phyloP scores from a whole-genome alignment of 2,329 filamentous ascomycete genomes.

The Penicillium frequentans region DNA sequence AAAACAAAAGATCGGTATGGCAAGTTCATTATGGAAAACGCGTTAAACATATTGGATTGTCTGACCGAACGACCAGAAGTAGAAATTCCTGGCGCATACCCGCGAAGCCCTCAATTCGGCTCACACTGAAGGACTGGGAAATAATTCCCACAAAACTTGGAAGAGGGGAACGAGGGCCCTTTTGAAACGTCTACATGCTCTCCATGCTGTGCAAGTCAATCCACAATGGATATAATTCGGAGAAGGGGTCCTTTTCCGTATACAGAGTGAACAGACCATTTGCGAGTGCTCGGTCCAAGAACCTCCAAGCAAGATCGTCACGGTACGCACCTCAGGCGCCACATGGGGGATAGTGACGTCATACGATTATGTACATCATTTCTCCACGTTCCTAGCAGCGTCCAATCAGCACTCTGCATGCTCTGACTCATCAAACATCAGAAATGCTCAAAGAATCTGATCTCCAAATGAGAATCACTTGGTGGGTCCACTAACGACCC shows the following conservation, averaged over 20 bases:
- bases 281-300: background rate
- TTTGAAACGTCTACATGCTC: background rate
- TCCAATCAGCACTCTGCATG: slow-evolving; percentile 3
- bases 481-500: background rate
- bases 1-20: too few species aligned
- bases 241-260: background rate
- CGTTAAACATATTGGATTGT: too few species aligned
- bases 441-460: background rate
- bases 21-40: too few species aligned
- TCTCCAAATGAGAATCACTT: background rate
- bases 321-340: slow-evolving; percentile 5
- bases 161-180: background rate
- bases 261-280: background rate
- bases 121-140: too few species aligned
- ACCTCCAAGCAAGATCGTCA: background rate
- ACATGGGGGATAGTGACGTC: slow-evolving; percentile 9
- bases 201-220: background rate
- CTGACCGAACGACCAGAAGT: too few species aligned
- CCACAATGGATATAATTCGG: background rate
- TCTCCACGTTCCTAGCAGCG: slow-evolving; percentile 9
- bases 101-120: too few species aligned
- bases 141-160: background rate
- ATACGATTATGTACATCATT: slow-evolving; percentile 1
- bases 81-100: too few species aligned
- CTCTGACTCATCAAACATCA: background rate